phyloP scores from a whole-genome alignment of 257 asterid genomes.

The Parsonsia alboflavescens region DNA sequence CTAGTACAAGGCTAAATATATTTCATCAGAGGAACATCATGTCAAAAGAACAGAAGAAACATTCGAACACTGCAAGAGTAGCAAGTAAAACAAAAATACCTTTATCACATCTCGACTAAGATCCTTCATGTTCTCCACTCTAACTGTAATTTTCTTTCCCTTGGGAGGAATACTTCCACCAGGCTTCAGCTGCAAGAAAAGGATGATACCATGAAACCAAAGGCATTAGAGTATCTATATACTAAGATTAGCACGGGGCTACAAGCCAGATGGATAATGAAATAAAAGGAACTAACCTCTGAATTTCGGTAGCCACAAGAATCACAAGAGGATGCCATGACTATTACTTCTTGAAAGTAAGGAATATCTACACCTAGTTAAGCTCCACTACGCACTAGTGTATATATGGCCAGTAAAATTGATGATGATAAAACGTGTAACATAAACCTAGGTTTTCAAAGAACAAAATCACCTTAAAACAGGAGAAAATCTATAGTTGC shows the following conservation, averaged over 20 bases:
- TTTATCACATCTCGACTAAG: conserved; percentile 92
- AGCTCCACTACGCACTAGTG: conserved; percentile 22
- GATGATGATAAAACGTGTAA: neutral
- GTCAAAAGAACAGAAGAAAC: neutral
- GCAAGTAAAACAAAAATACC: conserved; percentile 33
- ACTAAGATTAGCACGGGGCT: neutral
- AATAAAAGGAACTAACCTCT: conserved; percentile 47
- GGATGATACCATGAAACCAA: conserved; percentile 12
- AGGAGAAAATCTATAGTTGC: neutral
- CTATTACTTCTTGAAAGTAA: conserved; percentile 87
- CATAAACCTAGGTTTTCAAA: neutral
- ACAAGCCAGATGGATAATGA: conserved; percentile 1
- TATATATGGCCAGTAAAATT: neutral
- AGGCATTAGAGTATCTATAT: conserved; percentile 1
- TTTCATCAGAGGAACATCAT: neutral
- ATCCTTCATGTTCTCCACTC: conserved; percentile 61
- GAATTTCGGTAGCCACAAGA: conserved; percentile 90
- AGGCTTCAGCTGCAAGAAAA: conserved; percentile 62
- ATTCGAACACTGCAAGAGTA: neutral
- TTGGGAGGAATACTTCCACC: conserved; percentile 83
- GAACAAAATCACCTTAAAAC: neutral
- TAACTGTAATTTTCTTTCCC: conserved; percentile 72
- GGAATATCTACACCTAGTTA: conserved; percentile 75
- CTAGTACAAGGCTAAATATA: neutral
- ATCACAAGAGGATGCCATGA: conserved; percentile 92